Evolutionary conservation across 2,329 filamentous ascomycete species (phyloP).

Genomic region (Fusarium veterinarium): DNA sequence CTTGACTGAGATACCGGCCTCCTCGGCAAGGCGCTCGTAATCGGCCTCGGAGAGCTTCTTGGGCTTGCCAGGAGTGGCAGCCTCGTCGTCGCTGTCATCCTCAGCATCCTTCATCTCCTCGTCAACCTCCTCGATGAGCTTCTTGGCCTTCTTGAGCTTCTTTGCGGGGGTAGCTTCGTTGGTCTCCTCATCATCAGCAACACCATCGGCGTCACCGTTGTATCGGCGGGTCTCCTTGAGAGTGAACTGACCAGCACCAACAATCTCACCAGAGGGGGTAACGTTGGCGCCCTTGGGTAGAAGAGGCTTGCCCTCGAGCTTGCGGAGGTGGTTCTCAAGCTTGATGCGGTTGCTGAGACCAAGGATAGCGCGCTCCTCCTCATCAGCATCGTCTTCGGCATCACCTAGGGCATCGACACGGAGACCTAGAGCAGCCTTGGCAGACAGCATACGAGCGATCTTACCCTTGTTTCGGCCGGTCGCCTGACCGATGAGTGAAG

Average conservation of each 20-base stretch:
- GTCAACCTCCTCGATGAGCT: slow-evolving; percentile 57
- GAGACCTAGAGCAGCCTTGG: slow-evolving; percentile 92
- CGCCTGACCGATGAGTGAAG: slow-evolving; percentile 93
- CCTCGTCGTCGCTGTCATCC: slow-evolving; percentile 51
- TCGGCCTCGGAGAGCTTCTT: slow-evolving; percentile 66
- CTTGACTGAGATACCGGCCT: slow-evolving; percentile 76
- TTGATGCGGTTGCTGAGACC: slow-evolving; percentile 78
- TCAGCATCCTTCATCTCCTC: slow-evolving; percentile 59
- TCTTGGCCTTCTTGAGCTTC: slow-evolving; percentile 54
- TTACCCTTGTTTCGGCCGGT: slow-evolving; percentile 99
- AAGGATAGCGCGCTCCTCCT: slow-evolving; percentile 87
- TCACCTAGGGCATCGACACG: slow-evolving; percentile 82
- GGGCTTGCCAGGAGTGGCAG: slow-evolving; percentile 48
- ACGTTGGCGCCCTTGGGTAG: slow-evolving; percentile 80
- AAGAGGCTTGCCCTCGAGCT: slow-evolving; percentile 90
- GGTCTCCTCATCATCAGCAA: slow-evolving; percentile 71
- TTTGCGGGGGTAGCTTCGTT: slow-evolving; percentile 52
- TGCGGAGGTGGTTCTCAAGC: slow-evolving; percentile 80
- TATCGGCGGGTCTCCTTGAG: slow-evolving; percentile 95
- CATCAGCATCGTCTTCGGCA: slow-evolving; percentile 76
- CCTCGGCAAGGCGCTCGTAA: slow-evolving; percentile 70
- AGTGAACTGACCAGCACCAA: slow-evolving; percentile 81
- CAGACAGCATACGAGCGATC: slow-evolving; percentile 94
- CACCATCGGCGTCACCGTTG: slow-evolving; percentile 91
- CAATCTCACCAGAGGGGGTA: slow-evolving; percentile 75